Evolutionary conservation across 352 stramenopile species (phyloP).

Genomic region (Pythium oligandrum): DNA sequence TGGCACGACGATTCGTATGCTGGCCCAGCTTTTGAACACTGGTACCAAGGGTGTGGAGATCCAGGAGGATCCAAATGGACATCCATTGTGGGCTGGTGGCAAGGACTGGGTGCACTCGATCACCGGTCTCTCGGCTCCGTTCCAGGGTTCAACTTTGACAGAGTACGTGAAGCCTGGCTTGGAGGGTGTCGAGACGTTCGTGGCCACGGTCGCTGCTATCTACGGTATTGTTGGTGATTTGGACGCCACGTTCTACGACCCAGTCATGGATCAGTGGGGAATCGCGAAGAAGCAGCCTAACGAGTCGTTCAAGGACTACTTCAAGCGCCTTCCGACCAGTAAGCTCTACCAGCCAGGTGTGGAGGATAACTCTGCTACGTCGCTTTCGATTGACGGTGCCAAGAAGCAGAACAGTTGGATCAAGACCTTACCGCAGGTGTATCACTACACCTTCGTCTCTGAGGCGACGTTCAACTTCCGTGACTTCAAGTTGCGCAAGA

Average conservation of each 20-base stretch:
- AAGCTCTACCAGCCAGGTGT: constrained; percentile 30
- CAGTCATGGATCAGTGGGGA: constrained; percentile 13
- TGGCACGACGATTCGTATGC: constrained; percentile 11
- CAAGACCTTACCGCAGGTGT: constrained; percentile 35
- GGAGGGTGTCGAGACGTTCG: not conserved
- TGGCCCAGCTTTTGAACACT: constrained; percentile 10
- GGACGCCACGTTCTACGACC: constrained; percentile 3
- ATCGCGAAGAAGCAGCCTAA: constrained; percentile 3
- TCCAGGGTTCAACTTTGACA: constrained; percentile 6
- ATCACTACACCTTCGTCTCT: constrained; percentile 47
- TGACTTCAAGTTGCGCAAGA: constrained; percentile 29
- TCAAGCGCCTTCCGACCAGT: constrained; percentile 8
- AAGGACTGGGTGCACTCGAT: constrained; percentile 17
- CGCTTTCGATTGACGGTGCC: constrained; percentile 24
- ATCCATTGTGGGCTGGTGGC: constrained; percentile 11
- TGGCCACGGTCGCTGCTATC: not conserved
- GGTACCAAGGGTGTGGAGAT: constrained; percentile 1
- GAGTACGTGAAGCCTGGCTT: constrained; percentile 3
- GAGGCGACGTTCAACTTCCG: constrained; percentile 24
- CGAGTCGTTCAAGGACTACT: constrained; percentile 7
- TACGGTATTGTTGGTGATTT: not conserved
- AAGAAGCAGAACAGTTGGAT: constrained; percentile 39
- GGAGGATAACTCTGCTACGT: constrained; percentile 33
- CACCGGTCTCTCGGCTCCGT: constrained; percentile 8
- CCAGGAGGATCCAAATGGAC: constrained; percentile 5